Conservation (phyloP, 169 alveolate genomes). For the Ichthyophthirius multifiliis region DNA sequence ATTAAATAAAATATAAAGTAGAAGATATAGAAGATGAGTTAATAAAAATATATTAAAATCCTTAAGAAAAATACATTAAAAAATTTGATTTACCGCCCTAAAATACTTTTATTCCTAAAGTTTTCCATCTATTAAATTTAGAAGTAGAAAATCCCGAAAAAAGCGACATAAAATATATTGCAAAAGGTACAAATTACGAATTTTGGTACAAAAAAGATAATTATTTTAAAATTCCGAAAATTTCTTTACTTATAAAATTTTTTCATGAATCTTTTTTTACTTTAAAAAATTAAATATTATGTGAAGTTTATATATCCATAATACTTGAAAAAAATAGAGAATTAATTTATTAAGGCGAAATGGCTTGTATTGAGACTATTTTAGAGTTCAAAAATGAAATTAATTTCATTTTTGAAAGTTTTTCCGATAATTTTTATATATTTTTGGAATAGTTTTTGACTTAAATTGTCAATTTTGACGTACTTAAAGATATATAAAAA, state of each 20-base stretch:
- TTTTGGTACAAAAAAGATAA: constrained; percentile 51
- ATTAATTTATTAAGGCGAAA: constrained; percentile 54
- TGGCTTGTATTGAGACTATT: constrained; percentile 47
- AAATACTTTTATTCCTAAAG: constrained; percentile 51
- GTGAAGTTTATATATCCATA: not conserved
- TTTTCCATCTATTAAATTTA: constrained; percentile 31
- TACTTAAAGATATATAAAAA: constrained; percentile 11
- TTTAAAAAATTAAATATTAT: not conserved
- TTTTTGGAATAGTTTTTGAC: constrained; percentile 24
- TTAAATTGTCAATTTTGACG: constrained; percentile 16
- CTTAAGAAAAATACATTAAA: too few species aligned
- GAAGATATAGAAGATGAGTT: too few species aligned
- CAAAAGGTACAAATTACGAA: constrained; percentile 28
- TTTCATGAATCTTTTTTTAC: not conserved
- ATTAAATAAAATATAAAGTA: constrained; percentile 64
- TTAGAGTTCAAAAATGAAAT: constrained; percentile 19
- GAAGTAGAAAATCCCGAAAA: not conserved
- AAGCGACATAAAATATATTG: constrained; percentile 27
- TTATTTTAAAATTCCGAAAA: constrained; percentile 55
- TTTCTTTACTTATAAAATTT: constrained; percentile 16
- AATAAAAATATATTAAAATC: too few species aligned
- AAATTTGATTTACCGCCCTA: constrained; percentile 47
- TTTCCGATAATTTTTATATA: constrained; percentile 19
- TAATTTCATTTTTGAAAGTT: constrained; percentile 31
- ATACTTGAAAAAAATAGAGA: constrained; percentile 58